Conservation (phyloP, 108 stramenopile species). For the Cyclotella cryptica region DNA sequence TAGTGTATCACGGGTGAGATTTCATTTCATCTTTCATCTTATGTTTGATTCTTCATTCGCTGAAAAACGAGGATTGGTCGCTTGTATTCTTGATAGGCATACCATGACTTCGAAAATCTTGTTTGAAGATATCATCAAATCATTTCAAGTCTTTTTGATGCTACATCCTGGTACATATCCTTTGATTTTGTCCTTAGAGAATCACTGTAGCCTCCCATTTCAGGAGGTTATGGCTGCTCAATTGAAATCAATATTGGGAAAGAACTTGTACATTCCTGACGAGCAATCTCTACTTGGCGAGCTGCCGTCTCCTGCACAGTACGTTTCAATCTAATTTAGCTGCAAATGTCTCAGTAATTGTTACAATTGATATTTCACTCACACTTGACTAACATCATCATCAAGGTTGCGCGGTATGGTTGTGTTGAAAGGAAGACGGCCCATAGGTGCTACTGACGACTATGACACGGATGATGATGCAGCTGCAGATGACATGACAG, state of each 20-base stretch:
- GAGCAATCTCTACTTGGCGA: conserved; percentile 61
- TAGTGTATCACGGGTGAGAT: conserved; percentile 87
- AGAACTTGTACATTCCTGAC: conserved; percentile 72
- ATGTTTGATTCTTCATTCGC: neutral
- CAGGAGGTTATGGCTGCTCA: conserved; percentile 89
- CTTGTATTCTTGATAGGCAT: conserved; percentile 52
- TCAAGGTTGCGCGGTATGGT: conserved; percentile 74
- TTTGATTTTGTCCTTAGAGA: conserved; percentile 95
- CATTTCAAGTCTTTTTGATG: conserved; percentile 70
- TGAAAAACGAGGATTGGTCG: neutral
- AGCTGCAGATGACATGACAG: conserved; percentile 54
- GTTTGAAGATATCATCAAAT: conserved; percentile 85
- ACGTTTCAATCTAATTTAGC: conserved; percentile 7
- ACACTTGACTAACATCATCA: conserved; percentile 57
- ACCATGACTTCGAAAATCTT: conserved; percentile 93
- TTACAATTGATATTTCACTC: neutral
- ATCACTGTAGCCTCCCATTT: conserved; percentile 91
- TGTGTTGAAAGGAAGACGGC: conserved; percentile 84
- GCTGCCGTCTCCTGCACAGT: conserved; percentile 77
- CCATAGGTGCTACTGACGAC: conserved; percentile 44
- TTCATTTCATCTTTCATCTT: neutral
- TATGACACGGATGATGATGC: conserved; percentile 55
- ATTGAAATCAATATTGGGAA: conserved; percentile 73
- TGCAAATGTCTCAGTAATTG: neutral
- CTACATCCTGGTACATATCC: conserved; percentile 77